A percentile compares a stretch with the other conserved stretches of the same genome.
Evolutionary conservation across 1,139 yeast genomes (phyloP).

Genomic region (Zygosaccharomyces pseudobailii): DNA sequence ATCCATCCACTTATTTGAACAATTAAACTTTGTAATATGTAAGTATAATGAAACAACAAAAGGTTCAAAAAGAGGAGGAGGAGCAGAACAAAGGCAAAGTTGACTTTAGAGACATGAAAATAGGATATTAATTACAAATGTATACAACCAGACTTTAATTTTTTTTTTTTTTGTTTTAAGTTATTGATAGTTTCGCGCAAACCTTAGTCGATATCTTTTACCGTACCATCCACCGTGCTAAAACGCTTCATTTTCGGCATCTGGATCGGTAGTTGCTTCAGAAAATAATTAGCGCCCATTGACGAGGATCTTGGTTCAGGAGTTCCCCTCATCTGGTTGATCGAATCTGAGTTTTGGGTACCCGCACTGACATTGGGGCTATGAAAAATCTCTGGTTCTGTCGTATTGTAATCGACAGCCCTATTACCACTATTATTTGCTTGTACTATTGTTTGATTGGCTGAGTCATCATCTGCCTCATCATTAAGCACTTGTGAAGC

Average conservation of each 20-base stretch:
- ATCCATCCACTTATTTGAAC: conserved; percentile 97
- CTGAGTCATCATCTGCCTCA: conserved; percentile 30
- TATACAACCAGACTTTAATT: not conserved
- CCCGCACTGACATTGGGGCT: conserved; percentile 9
- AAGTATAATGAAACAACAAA: conserved; percentile 5
- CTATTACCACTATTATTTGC: conserved; percentile 9
- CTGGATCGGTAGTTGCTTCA: conserved; percentile 5
- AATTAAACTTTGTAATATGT: conserved; percentile 44
- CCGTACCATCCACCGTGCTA: conserved; percentile 24
- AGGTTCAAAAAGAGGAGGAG: not conserved
- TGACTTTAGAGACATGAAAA: not conserved
- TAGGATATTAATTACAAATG: conserved; percentile 2
- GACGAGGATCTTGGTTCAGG: conserved; percentile 3
- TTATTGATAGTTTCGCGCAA: not conserved
- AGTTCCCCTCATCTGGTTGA: not conserved
- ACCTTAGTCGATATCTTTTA: conserved; percentile 12
- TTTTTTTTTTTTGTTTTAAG: not conserved
- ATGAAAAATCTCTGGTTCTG: conserved; percentile 20
- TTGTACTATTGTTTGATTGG: conserved; percentile 23
- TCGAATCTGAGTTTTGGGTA: conserved; percentile 1
- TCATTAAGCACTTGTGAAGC: conserved; percentile 46
- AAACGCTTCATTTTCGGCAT: conserved; percentile 30
- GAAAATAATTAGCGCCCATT: conserved; percentile 1
- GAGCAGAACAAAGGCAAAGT: not conserved
- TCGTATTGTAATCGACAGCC: conserved; percentile 16